phyloP scores from a whole-genome alignment of 2,329 filamentous ascomycete species.

The Nemania sp. region DNA sequence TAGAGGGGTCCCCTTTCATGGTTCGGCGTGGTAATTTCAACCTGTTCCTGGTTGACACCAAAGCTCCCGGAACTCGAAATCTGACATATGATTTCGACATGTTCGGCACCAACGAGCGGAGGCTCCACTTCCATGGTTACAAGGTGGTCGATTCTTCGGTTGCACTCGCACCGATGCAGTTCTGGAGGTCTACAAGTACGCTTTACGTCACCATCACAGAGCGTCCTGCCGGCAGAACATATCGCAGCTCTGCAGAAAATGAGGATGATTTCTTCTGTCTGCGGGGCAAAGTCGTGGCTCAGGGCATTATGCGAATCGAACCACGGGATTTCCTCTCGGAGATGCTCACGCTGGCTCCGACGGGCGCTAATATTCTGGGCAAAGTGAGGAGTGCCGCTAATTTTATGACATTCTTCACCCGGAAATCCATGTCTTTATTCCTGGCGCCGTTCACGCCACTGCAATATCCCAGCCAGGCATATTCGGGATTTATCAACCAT shows the following conservation, averaged over 20 bases:
- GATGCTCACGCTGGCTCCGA: slow-evolving; percentile 56
- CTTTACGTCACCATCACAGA: slow-evolving; percentile 64
- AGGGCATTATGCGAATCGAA: slow-evolving; percentile 61
- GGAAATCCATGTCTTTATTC: slow-evolving; percentile 56
- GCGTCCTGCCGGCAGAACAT: slow-evolving; percentile 30
- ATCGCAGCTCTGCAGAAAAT: slow-evolving; percentile 31
- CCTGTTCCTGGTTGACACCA: slow-evolving; percentile 57
- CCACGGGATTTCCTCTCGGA: slow-evolving; percentile 58
- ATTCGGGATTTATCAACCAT: slow-evolving; percentile 57
- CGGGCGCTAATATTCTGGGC: slow-evolving; percentile 50
- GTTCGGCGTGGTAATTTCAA: slow-evolving; percentile 61
- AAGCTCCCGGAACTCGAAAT: slow-evolving; percentile 60
- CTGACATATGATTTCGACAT: slow-evolving; percentile 66
- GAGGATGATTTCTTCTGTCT: slow-evolving; percentile 45
- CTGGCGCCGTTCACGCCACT: slow-evolving; percentile 58
- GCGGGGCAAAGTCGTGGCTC: slow-evolving; percentile 53
- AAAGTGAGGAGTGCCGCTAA: slow-evolving; percentile 50
- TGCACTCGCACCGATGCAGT: slow-evolving; percentile 56
- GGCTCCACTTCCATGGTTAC: slow-evolving; percentile 62
- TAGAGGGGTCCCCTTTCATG: slow-evolving; percentile 62
- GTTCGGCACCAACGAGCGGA: slow-evolving; percentile 54
- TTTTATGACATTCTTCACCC: slow-evolving; percentile 60
- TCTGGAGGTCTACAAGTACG: slow-evolving; percentile 65
- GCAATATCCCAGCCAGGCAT: slow-evolving; percentile 55
- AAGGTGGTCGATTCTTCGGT: slow-evolving; percentile 65